phyloP scores from a whole-genome alignment of 345 rosid species.

The Eucalyptus curtisii region DNA sequence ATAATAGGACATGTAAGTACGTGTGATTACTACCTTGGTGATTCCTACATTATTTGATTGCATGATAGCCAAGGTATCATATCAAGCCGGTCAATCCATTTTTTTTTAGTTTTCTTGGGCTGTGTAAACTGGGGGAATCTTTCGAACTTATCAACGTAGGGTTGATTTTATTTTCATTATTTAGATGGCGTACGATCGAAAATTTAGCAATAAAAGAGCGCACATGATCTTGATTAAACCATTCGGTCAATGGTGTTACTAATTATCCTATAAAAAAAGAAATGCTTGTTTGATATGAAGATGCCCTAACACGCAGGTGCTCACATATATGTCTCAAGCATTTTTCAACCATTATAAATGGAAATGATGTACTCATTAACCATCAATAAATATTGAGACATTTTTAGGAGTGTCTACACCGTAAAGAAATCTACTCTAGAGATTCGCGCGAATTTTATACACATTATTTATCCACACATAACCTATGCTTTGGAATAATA shows the following conservation, averaged over 20 bases:
- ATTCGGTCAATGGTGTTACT: background rate
- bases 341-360: background rate
- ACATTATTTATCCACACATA: background rate
- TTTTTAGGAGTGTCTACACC: accelerated
- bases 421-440: background rate
- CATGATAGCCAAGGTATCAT: background rate
- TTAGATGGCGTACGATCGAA: background rate
- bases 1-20: background rate
- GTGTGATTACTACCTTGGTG: background rate
- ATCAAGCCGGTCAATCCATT: background rate
- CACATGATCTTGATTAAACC: background rate
- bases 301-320: background rate
- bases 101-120: background rate
- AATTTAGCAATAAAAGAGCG: background rate
- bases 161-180: background rate
- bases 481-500: background rate
- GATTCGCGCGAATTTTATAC: background rate
- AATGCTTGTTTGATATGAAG: background rate
- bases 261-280: background rate
- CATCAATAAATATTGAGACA: background rate
- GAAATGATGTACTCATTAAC: background rate
- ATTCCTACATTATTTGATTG: background rate
- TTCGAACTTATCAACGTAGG: background rate
- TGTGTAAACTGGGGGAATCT: background rate
- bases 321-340: background rate